Evolutionary conservation across 768 basidiomycete genomes (phyloP), one percentile per base, ranked within the genome.

Genomic region (Leucocoprinus sp.): DNA sequence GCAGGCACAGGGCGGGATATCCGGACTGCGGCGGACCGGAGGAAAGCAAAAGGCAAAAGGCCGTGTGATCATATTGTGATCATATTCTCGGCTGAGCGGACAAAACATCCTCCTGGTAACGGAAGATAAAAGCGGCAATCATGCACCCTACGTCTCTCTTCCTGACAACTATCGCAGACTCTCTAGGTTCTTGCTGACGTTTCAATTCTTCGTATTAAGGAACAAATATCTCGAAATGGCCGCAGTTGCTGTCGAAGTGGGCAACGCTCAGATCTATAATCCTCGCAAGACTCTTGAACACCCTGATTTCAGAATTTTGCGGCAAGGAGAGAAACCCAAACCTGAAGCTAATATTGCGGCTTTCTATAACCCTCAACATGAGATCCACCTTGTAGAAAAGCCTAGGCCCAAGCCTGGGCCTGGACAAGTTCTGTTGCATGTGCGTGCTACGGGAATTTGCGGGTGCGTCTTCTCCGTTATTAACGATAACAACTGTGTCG

Each of bases 361-460:
- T 0, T 82, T 79, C 56, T 82, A 82, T 52, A 81, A 82, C 55
- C 76, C 76, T 1, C 61, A 63, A 2, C 75, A 80, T 50, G 76
- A 80, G 53, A 75, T 82, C 27, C 79, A 80, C 59, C 72, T 82
- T 22, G 80, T 82, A n/a, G 64, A 80, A 57, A 82, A 80, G 55
- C 78, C 80, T 5, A 66, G 69, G 35, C 72, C 71, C 1, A 76
- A 67, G 31, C 78, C 80, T 15, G 79, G 77, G 11, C 72, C 74
- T 34, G 82, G 80, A 3, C 80, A 83, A 52, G 81, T 83, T 22
- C 65, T 82, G 5, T 58, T 83, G 7, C 78, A 81, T 53, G 78
- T 83, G 33, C 72, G 77, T 36, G 76, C 81, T 7, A 83, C 80
- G 11, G 81, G 82, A 1, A 82, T 82, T 31, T 83, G 81, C 54